Percentiles rank a stretch among this genome's conserved stretches.
phyloP scores from a whole-genome alignment of 352 stramenopile species.

The Peronosclerospora sorghi region DNA sequence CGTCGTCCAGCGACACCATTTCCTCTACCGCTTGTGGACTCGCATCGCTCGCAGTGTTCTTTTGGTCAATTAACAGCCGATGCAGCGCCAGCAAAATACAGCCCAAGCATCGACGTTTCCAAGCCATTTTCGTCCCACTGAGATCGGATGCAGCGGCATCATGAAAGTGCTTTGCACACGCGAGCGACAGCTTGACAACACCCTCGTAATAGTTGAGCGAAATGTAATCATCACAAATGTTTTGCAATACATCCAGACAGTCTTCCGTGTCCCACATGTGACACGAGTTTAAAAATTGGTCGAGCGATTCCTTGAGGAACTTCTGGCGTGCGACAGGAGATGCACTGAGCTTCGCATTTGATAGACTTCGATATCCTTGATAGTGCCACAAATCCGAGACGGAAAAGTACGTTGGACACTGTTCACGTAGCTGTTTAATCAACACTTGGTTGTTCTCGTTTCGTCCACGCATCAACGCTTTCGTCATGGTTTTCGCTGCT shows the following conservation, averaged over 20 bases:
- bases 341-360: conserved; percentile 59
- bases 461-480: conserved; percentile 58
- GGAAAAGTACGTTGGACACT: conserved; percentile 78
- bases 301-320: conserved; percentile 57
- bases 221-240: conserved; percentile 74
- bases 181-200: conserved; percentile 73
- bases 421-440: conserved; percentile 71
- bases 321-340: conserved; percentile 47
- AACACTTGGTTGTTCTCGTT: conserved; percentile 79
- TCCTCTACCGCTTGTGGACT: conserved; percentile 65
- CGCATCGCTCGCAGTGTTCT: conserved; percentile 8
- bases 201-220: conserved; percentile 75
- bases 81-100: conserved; percentile 63
- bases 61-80: conserved; percentile 32
- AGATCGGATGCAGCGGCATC: conserved; percentile 51
- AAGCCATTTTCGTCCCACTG: conserved; percentile 48
- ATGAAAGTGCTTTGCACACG: conserved; percentile 72
- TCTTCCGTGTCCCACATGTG: conserved; percentile 81
- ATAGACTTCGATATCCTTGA: conserved; percentile 77
- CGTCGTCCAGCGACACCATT: conserved; percentile 64
- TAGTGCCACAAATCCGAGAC: conserved; percentile 76
- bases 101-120: conserved; percentile 69
- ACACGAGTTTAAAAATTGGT: conserved; percentile 72
- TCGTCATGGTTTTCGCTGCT: conserved; percentile 69
- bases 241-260: conserved; percentile 61